These are phyloP conservation scores for Saposhnikovia divaricata DNA, from an alignment of 129 eudicot genomes.

Conservation along the genomic window DNA sequence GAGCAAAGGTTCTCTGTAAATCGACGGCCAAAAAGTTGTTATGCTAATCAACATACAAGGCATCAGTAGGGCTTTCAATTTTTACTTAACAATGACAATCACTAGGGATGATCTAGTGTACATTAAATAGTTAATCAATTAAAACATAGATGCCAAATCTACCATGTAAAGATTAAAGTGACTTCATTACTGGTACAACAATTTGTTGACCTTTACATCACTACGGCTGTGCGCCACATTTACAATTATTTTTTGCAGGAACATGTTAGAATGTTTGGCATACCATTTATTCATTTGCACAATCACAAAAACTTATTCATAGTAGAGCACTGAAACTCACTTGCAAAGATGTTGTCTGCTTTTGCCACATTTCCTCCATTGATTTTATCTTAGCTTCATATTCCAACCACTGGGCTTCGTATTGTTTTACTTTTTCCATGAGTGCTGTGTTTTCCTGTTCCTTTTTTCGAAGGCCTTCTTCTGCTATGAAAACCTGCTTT, in stretches of 20 bases:
- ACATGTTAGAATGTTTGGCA: neutral
- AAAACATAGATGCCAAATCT: neutral
- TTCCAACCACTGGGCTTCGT: constrained; percentile 59
- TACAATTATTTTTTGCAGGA: neutral
- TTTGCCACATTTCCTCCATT: constrained; percentile 86
- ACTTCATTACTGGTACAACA: neutral
- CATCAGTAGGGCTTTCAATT: neutral
- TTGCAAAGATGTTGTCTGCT: constrained; percentile 68
- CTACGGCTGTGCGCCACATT: neutral
- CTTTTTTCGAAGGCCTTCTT: constrained; percentile 45
- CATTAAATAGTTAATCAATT: neutral
- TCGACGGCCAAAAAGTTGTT: neutral
- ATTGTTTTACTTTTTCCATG: constrained; percentile 50
- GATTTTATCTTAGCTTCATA: constrained; percentile 74
- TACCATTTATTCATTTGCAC: neutral
- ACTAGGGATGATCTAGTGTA: neutral
- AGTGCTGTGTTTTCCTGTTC: constrained; percentile 57
- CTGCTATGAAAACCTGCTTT: constrained; percentile 40
- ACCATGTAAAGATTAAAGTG: neutral
- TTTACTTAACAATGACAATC: neutral
- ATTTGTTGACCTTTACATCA: neutral
- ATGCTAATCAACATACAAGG: neutral
- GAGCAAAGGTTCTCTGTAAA: neutral
- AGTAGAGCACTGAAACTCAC: constrained; percentile 45
- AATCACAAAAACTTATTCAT: neutral